Conservation (phyloP, 148 eudicot genomes). For the Spergularia marina region DNA sequence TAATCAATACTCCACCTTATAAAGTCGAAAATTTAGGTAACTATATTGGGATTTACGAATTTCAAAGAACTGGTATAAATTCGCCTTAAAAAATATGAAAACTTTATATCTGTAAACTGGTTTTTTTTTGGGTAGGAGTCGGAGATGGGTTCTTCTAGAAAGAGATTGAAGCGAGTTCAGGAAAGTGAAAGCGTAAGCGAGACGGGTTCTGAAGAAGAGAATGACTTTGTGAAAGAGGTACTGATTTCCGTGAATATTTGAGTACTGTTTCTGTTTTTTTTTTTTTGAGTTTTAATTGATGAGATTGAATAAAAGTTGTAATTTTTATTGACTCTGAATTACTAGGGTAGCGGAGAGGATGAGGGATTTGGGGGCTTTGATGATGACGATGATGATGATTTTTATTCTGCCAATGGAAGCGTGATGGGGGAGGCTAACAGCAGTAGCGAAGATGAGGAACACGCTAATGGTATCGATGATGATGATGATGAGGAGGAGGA, state of each 20-base stretch:
- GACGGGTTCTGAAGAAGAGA: constrained; percentile 38
- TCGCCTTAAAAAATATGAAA: not conserved
- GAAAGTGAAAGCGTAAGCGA: constrained; percentile 39
- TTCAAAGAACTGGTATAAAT: not conserved
- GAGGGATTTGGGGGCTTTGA: constrained; percentile 32
- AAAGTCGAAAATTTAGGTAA: no score
- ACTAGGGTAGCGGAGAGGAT: constrained; percentile 34
- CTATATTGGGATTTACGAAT: no score
- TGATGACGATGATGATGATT: constrained; percentile 5
- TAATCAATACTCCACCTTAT: no score
- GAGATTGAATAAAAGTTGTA: not conserved
- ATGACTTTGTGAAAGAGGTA: constrained; percentile 31
- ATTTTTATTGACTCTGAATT: not conserved
- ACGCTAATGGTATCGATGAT: constrained; percentile 18
- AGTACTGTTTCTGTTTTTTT: not conserved
- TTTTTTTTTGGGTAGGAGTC: not conserved
- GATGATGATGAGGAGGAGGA: constrained; percentile 27
- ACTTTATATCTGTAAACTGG: not conserved
- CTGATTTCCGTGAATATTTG: not conserved
- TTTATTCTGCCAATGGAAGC: constrained; percentile 9
- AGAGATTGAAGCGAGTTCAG: constrained; percentile 33
- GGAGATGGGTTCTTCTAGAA: constrained; percentile 31
- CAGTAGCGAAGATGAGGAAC: constrained; percentile 26
- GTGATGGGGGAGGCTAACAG: constrained; percentile 25
- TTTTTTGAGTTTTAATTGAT: not conserved